These are phyloP conservation scores for Alternaria ethzedia DNA, from an alignment of 2,329 filamentous ascomycete species.

Conservation along the genomic window DNA sequence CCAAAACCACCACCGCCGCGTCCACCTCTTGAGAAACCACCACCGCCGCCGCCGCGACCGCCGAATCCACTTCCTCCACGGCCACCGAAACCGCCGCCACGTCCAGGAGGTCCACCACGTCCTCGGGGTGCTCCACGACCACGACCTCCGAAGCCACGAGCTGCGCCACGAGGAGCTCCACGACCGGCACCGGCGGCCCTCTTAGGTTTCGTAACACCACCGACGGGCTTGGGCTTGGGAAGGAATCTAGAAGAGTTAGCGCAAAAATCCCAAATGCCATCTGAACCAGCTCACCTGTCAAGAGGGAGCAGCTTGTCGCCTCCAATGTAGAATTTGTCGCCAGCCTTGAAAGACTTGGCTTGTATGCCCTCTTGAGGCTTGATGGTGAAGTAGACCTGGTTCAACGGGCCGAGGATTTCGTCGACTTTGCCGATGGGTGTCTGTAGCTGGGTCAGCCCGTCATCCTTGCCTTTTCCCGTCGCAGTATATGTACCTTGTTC, in stretches of 20 bases:
- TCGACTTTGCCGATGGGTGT: constrained; percentile 95
- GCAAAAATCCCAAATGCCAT: background rate
- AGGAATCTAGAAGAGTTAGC: constrained; percentile 69
- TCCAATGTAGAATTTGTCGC: constrained; percentile 97
- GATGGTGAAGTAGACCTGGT: constrained; percentile 98
- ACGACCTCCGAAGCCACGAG: constrained; percentile 34
- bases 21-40: constrained; percentile 14
- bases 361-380: constrained; percentile 97
- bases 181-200: constrained; percentile 67
- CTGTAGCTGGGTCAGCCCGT: constrained; percentile 51
- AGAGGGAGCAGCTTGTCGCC: constrained; percentile 92
- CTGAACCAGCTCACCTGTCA: constrained; percentile 67
- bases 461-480: background rate
- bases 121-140: constrained; percentile 62
- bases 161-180: constrained; percentile 59
- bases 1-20: constrained; percentile 31
- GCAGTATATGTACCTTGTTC: constrained; percentile 75
- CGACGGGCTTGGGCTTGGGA: constrained; percentile 83
- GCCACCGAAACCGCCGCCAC: constrained; percentile 47
- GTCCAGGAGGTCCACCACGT: constrained; percentile 47
- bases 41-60: constrained; percentile 55
- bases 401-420: constrained; percentile 95
- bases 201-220: constrained; percentile 73
- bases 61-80: constrained; percentile 38
- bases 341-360: constrained; percentile 89